Evolutionary conservation across 768 basidiomycete species (phyloP), one percentile per base, ranked within the genome.

Genomic region (Trametes coccinea): DNA sequence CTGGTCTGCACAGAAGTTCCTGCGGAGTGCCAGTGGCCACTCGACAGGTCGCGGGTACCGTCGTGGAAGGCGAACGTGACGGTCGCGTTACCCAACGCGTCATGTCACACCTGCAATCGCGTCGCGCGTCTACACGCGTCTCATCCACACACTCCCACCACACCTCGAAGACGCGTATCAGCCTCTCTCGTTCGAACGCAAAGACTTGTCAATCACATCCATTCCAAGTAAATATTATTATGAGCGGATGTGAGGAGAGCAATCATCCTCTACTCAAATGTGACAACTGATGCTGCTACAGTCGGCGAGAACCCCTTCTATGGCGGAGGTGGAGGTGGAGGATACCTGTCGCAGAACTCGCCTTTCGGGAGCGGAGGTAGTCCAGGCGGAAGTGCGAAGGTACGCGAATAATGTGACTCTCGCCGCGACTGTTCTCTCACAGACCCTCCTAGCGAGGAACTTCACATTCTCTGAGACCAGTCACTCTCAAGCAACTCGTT

Each of bases 401-500:
- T 66, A 79, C 71, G 76, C 82, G 22, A 22, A 22, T 22, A 22
- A 22, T 76, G 64, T 69, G 75, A 58, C 17, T 3, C 16, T 53
- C 27, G 1, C 13, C 3, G 22, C 22, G 22, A 22, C 22, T 22
- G 22, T 22, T 22, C n/a, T 13, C 6, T 51, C 27, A 43, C 33
- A 5, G 27, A 53, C 33, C 6, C 31, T 9, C 11, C 37, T 30
- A 83, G 79, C 74, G 72, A 22, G 75, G 74, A 52, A 73, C 75
- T 22, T 72, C 73, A 5, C 78, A 81, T 45, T 80, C 86, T 2
- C 73, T 89, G 27, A 81, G 93, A 39, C 92, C 93, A 3, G 82
- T 93, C 53, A 93, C 89, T 3, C 82, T 90, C 67, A 81, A 84
- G 53, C 94, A 96, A 70, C 79, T 97, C 47, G 71, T 79, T 39